Conservation (phyloP, 768 basidiomycete species). For the Pleurotus pulmonarius region DNA sequence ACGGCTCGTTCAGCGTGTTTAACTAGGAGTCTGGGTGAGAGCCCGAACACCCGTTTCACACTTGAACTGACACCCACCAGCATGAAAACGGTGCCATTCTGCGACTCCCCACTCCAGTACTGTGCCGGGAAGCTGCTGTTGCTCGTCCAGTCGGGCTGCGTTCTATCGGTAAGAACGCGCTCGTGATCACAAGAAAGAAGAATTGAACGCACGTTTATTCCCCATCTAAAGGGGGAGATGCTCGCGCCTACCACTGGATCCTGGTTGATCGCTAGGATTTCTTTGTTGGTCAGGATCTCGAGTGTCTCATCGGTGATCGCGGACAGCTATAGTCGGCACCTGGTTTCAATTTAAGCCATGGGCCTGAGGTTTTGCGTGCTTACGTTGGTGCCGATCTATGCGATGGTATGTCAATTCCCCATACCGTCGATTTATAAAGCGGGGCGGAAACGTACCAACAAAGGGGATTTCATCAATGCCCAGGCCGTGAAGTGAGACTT, state of each 20-base stretch:
- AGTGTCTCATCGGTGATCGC: slow-evolving; percentile 47
- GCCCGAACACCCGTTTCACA: background rate
- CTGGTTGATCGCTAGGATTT: slow-evolving; percentile 68
- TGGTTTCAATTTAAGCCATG: background rate
- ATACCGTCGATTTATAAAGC: background rate
- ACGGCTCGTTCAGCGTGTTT: slow-evolving; percentile 53
- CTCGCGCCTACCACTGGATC: slow-evolving; percentile 58
- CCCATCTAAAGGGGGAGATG: slow-evolving; percentile 68
- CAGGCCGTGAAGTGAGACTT: slow-evolving; percentile 73
- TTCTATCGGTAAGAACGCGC: background rate
- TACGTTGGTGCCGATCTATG: slow-evolving; percentile 52
- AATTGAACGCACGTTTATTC: slow-evolving; percentile 50
- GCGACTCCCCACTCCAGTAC: slow-evolving; percentile 60
- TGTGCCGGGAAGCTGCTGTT: slow-evolving; percentile 52
- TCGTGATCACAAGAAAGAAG: background rate
- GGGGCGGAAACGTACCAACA: slow-evolving; percentile 31
- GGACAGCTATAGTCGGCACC: slow-evolving; percentile 34
- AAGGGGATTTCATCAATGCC: slow-evolving; percentile 65
- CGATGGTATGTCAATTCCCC: too few relatives aligned
- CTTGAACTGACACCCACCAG: slow-evolving; percentile 33
- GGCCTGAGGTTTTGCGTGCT: slow-evolving; percentile 11
- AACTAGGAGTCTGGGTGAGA: slow-evolving; percentile 31
- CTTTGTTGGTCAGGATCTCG: slow-evolving; percentile 56
- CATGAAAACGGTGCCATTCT: slow-evolving; percentile 63
- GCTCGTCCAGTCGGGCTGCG: slow-evolving; percentile 32